Evolutionary conservation across 140 eudicot genomes (phyloP), one percentile per base, ranked within the genome.

Genomic region (Stevia rebaudiana): DNA sequence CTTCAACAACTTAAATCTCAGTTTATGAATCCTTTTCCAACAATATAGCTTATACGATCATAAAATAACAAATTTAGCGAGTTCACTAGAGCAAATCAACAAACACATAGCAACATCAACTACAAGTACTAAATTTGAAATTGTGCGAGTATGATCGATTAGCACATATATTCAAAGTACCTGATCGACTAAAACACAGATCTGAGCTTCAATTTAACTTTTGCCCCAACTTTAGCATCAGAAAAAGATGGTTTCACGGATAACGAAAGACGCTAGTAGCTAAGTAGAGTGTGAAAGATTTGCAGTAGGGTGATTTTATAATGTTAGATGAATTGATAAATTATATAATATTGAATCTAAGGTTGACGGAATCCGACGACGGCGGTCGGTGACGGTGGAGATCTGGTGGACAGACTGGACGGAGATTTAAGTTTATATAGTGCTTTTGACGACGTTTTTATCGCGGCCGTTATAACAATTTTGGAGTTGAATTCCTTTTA

Each of bases 351-450:
- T 4, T 42, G 39, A 11, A 23, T 61, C 22, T 15, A 23, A 57
- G 33, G 78, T 73, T 64, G 78, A 64, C 73, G 67, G 12, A 50
- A 51, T 63, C 72, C 67, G 72, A 47, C 57, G 78, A 73, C 78
- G 78, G 44, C 61, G 73, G 78, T 73, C 78, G 78, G 68, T 73
- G 78, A 6, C 78, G 73, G 68, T 73, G 78, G 60, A 65, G 73
- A 72, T 72, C 49, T 63, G 65, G 5, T 23, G 39, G 70, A 71
- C 70, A 61, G 64, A 11, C 53, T 57, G 66, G 63, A 46, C 23
- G 24, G 19, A 69, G 43, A 69, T 69, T 69, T 41, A 43, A 56
- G 56, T 56, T 42, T 69, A 47, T 35, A 36, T 16, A 0, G 9
- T 44, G 35, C 5, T 72, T 52, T 40, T 28, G 49, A 74, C 33